phyloP scores from a whole-genome alignment of 2,329 filamentous ascomycete genomes.

The Colletotrichum siamense region DNA sequence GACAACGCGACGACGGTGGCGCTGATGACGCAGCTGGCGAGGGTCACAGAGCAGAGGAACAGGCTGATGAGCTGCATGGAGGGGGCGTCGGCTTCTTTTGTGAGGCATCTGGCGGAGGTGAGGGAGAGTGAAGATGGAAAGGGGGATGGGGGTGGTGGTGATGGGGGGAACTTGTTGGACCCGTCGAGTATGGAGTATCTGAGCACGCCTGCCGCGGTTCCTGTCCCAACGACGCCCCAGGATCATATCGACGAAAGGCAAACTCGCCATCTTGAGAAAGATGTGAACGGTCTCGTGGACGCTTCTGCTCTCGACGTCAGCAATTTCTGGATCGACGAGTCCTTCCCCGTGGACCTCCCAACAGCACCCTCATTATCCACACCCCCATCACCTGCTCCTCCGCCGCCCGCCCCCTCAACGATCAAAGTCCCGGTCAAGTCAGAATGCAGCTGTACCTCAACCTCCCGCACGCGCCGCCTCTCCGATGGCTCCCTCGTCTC shows the following conservation, averaged over 20 bases:
- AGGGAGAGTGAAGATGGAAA: background rate
- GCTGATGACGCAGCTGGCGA: slow-evolving; percentile 28
- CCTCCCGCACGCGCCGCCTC: background rate
- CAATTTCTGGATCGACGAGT: background rate
- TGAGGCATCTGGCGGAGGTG: background rate
- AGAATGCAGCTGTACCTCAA: background rate
- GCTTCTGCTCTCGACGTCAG: background rate
- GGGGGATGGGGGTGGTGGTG: no score
- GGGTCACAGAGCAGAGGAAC: slow-evolving; percentile 30
- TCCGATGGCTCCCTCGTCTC: slow-evolving; percentile 1
- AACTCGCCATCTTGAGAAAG: background rate
- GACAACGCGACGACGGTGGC: slow-evolving; percentile 25
- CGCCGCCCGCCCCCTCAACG: fast-evolving
- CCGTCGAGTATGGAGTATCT: background rate
- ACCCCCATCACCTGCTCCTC: background rate
- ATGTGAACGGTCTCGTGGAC: background rate
- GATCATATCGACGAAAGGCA: background rate
- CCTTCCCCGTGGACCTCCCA: background rate
- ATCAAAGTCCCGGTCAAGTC: background rate
- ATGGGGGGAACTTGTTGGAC: background rate
- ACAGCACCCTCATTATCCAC: background rate
- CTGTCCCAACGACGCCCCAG: background rate
- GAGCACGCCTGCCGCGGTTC: background rate
- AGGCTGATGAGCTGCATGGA: background rate
- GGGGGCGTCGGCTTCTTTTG: background rate